Conservation (phyloP, 768 basidiomycete genomes). For the Trametes gibbosa region DNA sequence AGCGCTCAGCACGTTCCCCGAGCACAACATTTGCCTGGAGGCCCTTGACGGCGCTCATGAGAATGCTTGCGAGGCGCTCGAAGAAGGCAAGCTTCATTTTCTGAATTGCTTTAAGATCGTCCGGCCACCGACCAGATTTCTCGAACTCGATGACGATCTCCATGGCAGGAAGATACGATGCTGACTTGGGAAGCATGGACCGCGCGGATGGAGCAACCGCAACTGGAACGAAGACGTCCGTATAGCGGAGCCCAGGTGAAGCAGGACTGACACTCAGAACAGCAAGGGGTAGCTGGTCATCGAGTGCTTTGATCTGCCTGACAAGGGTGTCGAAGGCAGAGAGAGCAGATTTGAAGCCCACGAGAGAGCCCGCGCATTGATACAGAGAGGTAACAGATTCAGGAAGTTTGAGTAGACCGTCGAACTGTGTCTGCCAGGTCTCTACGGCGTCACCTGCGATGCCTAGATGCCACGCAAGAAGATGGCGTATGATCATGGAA, state of each 20-base stretch:
- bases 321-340: constrained; percentile 78
- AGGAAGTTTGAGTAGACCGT: constrained; percentile 57
- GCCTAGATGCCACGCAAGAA: constrained; percentile 77
- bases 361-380: constrained; percentile 33
- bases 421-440: constrained; percentile 59
- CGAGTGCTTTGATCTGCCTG: constrained; percentile 69
- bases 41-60: constrained; percentile 53
- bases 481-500: constrained; percentile 64
- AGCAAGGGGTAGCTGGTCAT: constrained; percentile 70
- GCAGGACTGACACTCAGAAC: constrained; percentile 74
- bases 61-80: constrained; percentile 67
- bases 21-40: constrained; percentile 59
- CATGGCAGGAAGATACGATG: constrained; percentile 67
- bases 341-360: constrained; percentile 73
- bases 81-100: constrained; percentile 93
- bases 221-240: constrained; percentile 77
- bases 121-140: constrained; percentile 91
- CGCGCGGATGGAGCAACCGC: constrained; percentile 57
- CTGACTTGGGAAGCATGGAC: constrained; percentile 51
- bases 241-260: constrained; percentile 77
- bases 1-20: constrained; percentile 43
- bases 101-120: constrained; percentile 89
- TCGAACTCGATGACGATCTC: constrained; percentile 87
- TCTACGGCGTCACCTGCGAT: constrained; percentile 50
- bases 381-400: constrained; percentile 46